phyloP scores from a whole-genome alignment of 306 rosid species.

The Crataegus laevigata region DNA sequence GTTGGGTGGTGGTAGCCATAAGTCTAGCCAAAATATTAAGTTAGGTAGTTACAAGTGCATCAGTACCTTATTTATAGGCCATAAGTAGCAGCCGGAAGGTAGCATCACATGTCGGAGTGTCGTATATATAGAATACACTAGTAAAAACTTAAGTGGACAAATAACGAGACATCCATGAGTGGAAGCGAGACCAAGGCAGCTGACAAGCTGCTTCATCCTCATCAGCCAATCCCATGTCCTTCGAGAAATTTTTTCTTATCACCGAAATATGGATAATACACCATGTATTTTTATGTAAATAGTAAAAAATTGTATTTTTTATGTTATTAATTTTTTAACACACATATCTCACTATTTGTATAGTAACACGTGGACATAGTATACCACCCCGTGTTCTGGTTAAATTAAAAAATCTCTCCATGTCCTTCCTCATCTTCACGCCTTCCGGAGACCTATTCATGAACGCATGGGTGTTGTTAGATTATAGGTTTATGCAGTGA shows the following conservation, averaged over 20 bases:
- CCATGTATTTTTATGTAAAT: too few species aligned
- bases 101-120: background rate
- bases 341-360: too few species aligned
- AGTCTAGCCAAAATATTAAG: background rate
- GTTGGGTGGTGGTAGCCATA: too few species aligned
- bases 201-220: slow-evolving; percentile 67
- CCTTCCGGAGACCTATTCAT: slow-evolving; percentile 91
- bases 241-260: too few species aligned
- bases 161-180: slow-evolving; percentile 71
- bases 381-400: too few species aligned
- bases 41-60: background rate
- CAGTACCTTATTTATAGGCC: background rate
- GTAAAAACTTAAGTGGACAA: slow-evolving; percentile 30
- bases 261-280: too few species aligned
- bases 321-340: too few species aligned
- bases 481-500: too few species aligned
- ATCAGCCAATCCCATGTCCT: slow-evolving; percentile 70
- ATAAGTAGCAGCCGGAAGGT: background rate
- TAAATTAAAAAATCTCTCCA: too few species aligned
- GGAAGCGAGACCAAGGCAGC: slow-evolving; percentile 89
- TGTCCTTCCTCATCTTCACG: slow-evolving; percentile 64
- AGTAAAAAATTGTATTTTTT: too few species aligned
- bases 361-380: too few species aligned
- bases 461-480: slow-evolving; percentile 72
- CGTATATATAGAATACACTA: background rate